These are phyloP conservation scores for Primulina tabacum DNA, from an alignment of 257 asterid genomes.

Conservation along the genomic window DNA sequence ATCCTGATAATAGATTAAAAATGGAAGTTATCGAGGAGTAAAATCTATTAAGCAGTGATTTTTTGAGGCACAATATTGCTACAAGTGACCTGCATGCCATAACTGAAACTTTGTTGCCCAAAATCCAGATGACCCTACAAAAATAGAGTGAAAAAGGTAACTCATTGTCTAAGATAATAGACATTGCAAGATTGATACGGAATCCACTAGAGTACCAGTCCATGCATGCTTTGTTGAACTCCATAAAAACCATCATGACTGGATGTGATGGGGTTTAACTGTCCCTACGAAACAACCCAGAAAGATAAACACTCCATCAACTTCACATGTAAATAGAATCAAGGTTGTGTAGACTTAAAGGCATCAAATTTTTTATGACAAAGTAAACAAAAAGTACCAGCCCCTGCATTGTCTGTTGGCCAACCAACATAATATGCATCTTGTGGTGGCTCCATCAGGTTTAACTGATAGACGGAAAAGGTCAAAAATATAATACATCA, in stretches of 20 bases:
- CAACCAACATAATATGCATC: slow-evolving; percentile 70
- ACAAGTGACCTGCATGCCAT: slow-evolving; percentile 65
- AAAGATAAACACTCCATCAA: slow-evolving; percentile 14
- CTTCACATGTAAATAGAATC: neutral
- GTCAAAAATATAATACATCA: slow-evolving; percentile 19
- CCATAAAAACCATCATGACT: slow-evolving; percentile 72
- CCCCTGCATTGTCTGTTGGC: slow-evolving; percentile 74
- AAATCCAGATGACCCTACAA: slow-evolving; percentile 84
- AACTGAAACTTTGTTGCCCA: slow-evolving; percentile 66
- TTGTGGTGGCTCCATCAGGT: slow-evolving; percentile 95
- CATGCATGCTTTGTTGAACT: slow-evolving; percentile 68
- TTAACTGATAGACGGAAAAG: slow-evolving; percentile 57
- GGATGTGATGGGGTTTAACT: slow-evolving; percentile 58
- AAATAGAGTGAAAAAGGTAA: slow-evolving; percentile 19
- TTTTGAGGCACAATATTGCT: slow-evolving; percentile 12
- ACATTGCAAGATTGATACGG: slow-evolving; percentile 11
- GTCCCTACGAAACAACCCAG: slow-evolving; percentile 55
- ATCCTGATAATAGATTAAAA: slow-evolving; percentile 44
- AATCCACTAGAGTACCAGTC: slow-evolving; percentile 48
- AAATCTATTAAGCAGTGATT: slow-evolving; percentile 14
- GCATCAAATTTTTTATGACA: neutral
- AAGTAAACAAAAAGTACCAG: slow-evolving; percentile 49
- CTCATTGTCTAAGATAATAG: slow-evolving; percentile 11
- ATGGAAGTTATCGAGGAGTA: slow-evolving; percentile 2
- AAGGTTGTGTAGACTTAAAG: neutral